These are phyloP conservation scores for Aegilops tauschii DNA, from an alignment of 176 grass and related monocot species.

Conservation along the genomic window DNA sequence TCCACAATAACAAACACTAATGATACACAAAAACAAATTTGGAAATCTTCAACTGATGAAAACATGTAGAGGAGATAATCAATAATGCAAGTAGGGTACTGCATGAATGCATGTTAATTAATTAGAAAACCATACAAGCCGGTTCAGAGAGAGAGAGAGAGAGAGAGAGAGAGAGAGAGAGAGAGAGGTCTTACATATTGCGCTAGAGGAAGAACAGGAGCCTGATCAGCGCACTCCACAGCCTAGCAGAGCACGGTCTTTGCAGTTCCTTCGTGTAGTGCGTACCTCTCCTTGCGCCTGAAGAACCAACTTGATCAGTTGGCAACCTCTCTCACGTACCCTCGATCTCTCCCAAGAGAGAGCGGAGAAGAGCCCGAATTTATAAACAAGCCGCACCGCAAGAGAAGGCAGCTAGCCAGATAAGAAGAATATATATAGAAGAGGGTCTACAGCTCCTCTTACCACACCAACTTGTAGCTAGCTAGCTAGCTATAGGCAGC, in stretches of 20 bases:
- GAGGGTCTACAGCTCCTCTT: neutral
- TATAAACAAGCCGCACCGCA: neutral
- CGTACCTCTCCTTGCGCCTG: neutral
- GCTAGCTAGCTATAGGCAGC: neutral
- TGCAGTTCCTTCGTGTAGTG: neutral
- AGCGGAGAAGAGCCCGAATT: neutral
- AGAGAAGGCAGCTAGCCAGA: neutral
- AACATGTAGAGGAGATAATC: neutral
- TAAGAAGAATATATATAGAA: neutral
- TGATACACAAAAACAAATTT: neutral
- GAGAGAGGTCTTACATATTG: slow-evolving; percentile 23
- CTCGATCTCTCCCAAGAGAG: neutral
- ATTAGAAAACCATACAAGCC: neutral
- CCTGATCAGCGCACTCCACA: slow-evolving; percentile 17
- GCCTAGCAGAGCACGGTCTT: neutral
- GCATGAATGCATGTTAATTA: neutral
- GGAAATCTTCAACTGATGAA: neutral
- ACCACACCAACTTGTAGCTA: slow-evolving; percentile 26
- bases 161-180: neutral
- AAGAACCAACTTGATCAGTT: slow-evolving; percentile 32
- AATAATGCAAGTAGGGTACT: neutral
- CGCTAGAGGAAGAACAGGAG: slow-evolving; percentile 7
- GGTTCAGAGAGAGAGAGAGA: neutral
- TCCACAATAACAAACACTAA: neutral
- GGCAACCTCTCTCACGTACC: neutral